Evolutionary conservation across 2,329 filamentous ascomycete genomes (phyloP), one percentile per base, ranked within the genome.

Genomic region (Penicillium expansum): DNA sequence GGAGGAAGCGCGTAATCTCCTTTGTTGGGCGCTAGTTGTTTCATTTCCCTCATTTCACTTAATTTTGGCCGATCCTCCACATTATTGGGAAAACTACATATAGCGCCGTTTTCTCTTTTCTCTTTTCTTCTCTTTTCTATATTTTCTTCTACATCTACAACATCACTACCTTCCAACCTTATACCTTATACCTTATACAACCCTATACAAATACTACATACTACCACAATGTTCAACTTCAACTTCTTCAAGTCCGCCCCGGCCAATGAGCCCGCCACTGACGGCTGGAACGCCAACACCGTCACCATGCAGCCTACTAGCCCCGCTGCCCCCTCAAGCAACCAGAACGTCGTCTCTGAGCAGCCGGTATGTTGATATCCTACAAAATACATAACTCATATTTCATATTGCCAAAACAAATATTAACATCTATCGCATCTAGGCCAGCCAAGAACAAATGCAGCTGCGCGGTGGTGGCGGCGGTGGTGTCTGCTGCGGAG

Each of bases 401-500:
- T 2, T 9, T 29, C 6, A 44, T 51, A 41, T 27, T n/a, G 20
- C 18, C n/a, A 18, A 13, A 35, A 37, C 18, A 13, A 16, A 57
- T 37, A 45, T 55, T 63, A 44, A 65, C 27, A n/a, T 18, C 3
- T 22, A 9, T 30, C 44, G 1, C 16, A 20, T 52, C 10, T 18
- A 67, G 67, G 33, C 62, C 42, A 38, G 45, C 50, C 67, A 67
- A 50, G 68, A 71, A 58, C 62, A 68, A 47, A 68, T 72, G 68
- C 61, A 65, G 52, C 67, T 73, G 38, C 71, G 71, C 22, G 71
- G 71, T 56, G 71, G 70, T 61, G 65, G 65, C 27, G 65, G 58
- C 39, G 70, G 68, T 38, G 69, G 64, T 45, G 27, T 72, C 30
- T 73, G 71, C 65, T 73, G 71, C 35, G 71, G 71, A 68, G 63